phyloP scores from a whole-genome alignment of 345 rosid genomes.

The Brassica juncea region DNA sequence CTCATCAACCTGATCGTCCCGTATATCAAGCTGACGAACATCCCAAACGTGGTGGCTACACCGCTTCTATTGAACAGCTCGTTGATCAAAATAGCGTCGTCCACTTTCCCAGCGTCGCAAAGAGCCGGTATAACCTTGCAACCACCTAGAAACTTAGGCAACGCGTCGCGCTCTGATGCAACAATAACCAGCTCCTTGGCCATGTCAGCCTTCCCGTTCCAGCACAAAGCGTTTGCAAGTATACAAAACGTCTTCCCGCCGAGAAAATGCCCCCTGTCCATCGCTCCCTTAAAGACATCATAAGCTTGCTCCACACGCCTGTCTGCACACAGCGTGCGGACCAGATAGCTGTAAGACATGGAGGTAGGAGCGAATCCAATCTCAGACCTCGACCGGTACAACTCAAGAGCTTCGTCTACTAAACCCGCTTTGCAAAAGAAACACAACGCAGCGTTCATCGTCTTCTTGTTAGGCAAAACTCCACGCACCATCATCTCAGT shows the following conservation, averaged over 20 bases:
- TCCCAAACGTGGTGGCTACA: slow-evolving; percentile 22
- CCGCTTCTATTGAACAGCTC: slow-evolving; percentile 48
- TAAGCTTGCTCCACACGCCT: slow-evolving; percentile 60
- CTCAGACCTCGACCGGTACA: slow-evolving; percentile 63
- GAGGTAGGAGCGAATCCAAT: slow-evolving; percentile 53
- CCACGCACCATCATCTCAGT: slow-evolving; percentile 64
- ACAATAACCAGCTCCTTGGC: slow-evolving; percentile 57
- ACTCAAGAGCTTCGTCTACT: slow-evolving; percentile 68
- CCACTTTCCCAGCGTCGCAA: slow-evolving; percentile 56
- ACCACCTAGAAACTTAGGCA: slow-evolving; percentile 44
- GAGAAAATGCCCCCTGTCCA: slow-evolving; percentile 62
- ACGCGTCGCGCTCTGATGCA: slow-evolving; percentile 48
- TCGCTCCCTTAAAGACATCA: slow-evolving; percentile 51
- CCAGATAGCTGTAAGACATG: slow-evolving; percentile 64
- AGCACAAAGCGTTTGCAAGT: slow-evolving; percentile 66
- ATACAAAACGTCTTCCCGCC: slow-evolving; percentile 50
- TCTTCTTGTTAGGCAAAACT: slow-evolving; percentile 55
- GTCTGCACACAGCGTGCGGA: slow-evolving; percentile 58
- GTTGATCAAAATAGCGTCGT: slow-evolving; percentile 61
- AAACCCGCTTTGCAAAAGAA: slow-evolving; percentile 87
- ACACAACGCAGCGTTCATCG: slow-evolving; percentile 68
- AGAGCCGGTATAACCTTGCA: slow-evolving; percentile 59
- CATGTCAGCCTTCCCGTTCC: slow-evolving; percentile 62
- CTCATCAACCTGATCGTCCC: slow-evolving; percentile 51
- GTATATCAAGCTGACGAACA: slow-evolving; percentile 53